A percentile compares a stretch with the other conserved stretches of the same genome.
These are phyloP conservation scores for Leptodermis oblonga DNA, from an alignment of 257 asterid genomes.

Conservation along the genomic window DNA sequence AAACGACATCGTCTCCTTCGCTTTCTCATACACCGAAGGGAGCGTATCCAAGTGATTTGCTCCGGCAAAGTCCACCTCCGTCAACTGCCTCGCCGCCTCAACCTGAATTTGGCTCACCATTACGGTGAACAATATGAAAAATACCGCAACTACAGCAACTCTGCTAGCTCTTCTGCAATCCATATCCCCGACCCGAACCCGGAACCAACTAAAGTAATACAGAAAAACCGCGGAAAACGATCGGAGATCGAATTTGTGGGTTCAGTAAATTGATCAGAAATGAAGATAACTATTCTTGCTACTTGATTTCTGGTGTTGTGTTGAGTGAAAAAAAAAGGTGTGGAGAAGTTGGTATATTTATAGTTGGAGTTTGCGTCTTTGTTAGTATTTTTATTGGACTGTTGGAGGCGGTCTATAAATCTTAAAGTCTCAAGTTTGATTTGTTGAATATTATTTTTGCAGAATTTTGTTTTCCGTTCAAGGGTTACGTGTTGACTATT, in stretches of 20 bases:
- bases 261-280: too few relatives aligned
- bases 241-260: too few relatives aligned
- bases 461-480: background rate
- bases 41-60: conserved; percentile 11
- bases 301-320: background rate
- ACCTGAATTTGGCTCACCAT: conserved; percentile 11
- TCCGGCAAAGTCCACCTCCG: conserved; percentile 8
- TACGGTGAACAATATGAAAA: conserved; percentile 9
- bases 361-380: background rate
- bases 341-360: background rate
- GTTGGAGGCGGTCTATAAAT: background rate
- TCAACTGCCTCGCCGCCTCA: conserved; percentile 18
- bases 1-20: conserved; percentile 18
- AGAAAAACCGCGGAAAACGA: too few relatives aligned
- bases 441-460: background rate
- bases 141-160: background rate
- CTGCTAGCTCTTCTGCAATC: background rate
- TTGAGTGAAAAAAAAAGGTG: background rate
- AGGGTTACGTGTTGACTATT: background rate
- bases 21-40: conserved; percentile 13
- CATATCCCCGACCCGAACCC: background rate
- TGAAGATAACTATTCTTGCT: too few relatives aligned
- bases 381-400: background rate
- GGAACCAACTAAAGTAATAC: background rate
- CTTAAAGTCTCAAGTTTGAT: background rate